These are phyloP conservation scores for Beauveria sp. DNA, from an alignment of 2,329 filamentous ascomycete species.

Conservation along the genomic window DNA sequence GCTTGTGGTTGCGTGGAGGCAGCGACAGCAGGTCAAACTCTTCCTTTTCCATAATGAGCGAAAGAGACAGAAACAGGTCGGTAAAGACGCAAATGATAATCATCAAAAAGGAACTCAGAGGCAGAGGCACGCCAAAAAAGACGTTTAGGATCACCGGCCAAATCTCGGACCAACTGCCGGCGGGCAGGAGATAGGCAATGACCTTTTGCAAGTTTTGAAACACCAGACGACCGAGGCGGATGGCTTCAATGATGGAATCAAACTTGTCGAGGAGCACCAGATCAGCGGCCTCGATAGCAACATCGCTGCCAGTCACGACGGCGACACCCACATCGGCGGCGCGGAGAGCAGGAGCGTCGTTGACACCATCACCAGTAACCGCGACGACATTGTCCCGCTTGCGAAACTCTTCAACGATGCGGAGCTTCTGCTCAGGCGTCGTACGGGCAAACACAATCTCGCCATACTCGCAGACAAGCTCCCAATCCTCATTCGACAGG, in stretches of 20 bases:
- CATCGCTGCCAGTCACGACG: slow-evolving; percentile 56
- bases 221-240: slow-evolving; percentile 36
- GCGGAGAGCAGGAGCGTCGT: slow-evolving; percentile 58
- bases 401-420: slow-evolving; percentile 63
- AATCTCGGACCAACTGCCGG: slow-evolving; percentile 48
- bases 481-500: slow-evolving; percentile 41
- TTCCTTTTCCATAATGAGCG: slow-evolving; percentile 47
- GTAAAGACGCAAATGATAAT: slow-evolving; percentile 52
- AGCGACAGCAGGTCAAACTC: slow-evolving; percentile 45
- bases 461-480: slow-evolving; percentile 39
- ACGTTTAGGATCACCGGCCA: slow-evolving; percentile 50
- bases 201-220: slow-evolving; percentile 36
- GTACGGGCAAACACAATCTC: slow-evolving; percentile 62
- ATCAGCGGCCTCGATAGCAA: slow-evolving; percentile 57
- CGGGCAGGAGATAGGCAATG: slow-evolving; percentile 39
- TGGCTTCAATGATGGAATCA: slow-evolving; percentile 61
- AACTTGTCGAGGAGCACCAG: slow-evolving; percentile 65
- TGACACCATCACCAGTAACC: slow-evolving; percentile 68
- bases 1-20: slow-evolving; percentile 41
- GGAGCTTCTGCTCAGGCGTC: slow-evolving; percentile 61
- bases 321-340: slow-evolving; percentile 63
- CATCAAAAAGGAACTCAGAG: slow-evolving; percentile 46
- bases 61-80: slow-evolving; percentile 42
- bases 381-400: slow-evolving; percentile 51
- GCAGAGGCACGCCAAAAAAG: slow-evolving; percentile 45